Evolutionary conservation across 768 basidiomycete genomes (phyloP), one percentile per base, ranked within the genome.

Genomic region (Antrodiella citrinella): DNA sequence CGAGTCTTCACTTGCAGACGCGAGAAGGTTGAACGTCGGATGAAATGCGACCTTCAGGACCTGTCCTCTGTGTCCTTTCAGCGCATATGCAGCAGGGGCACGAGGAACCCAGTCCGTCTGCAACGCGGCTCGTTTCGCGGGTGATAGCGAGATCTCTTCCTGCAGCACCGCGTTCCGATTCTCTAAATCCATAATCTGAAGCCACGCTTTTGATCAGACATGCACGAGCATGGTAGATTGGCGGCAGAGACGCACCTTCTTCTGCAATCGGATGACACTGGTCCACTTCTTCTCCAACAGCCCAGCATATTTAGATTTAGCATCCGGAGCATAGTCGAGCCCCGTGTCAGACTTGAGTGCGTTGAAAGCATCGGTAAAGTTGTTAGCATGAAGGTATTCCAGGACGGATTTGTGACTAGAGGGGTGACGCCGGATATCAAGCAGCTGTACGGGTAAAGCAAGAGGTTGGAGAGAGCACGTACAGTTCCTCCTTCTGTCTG

Each of bases 271-370:
- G 51, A 97, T 94, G 26, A 96, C 91, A 62, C 86, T 90, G 45
- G 91, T 95, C 94, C 94, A 97, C 68, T 97, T 97, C 83, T 95
- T 95, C 73, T 91, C 94, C 53, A 97, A 69, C 50, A 97, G 69
- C 1, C 92, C 93, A 1, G 83, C 82, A 60, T 83, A 86, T 65
- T 89, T 86, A 46, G 90, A 82, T 63, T 88, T 91, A 20, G 90
- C 81, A 72, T 95, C 92, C 13, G 87, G 88, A 3, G 76, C 73
- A 64, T 86, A 88, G 52, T 83, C 80, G 22, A 76, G 62, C 50
- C 75, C 72, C 25, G 74, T 67, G 52, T 81, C 78, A 39, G 70
- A 62, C 61, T 77, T 80, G 54, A 80, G 66, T 20, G 80, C 77
- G 55, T 80, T 75, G 60, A 75, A 86, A 20, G 84, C 80, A 54